phyloP scores from a whole-genome alignment of 75 land plant genomes.

The Cunninghamia lanceolata region DNA sequence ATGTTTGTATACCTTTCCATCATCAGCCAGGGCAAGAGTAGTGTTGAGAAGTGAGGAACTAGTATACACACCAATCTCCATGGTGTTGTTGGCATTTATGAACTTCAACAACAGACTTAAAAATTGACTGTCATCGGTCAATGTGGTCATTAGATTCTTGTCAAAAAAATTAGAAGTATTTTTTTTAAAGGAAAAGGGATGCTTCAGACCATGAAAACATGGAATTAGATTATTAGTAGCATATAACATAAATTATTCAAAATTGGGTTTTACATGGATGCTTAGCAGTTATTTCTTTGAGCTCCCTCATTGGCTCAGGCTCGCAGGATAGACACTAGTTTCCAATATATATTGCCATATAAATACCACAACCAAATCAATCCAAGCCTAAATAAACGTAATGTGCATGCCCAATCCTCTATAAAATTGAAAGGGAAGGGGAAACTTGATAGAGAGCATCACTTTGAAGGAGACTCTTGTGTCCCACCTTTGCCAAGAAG shows the following conservation, averaged over 20 bases:
- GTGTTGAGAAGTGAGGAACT: slow-evolving; percentile 81
- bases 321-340: slow-evolving; percentile 82
- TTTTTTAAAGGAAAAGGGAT: no score
- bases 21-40: slow-evolving; percentile 75
- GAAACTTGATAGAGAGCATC: no score
- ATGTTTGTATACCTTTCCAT: slow-evolving; percentile 49
- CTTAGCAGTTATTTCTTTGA: slow-evolving; percentile 56
- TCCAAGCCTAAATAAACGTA: no score
- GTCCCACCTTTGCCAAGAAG: no score
- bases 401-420: no score
- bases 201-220: neutral
- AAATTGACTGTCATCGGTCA: slow-evolving; percentile 80
- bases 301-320: slow-evolving; percentile 53
- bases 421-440: no score
- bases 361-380: no score
- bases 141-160: slow-evolving; percentile 65
- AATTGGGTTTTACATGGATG: slow-evolving; percentile 32
- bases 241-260: neutral
- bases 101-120: slow-evolving; percentile 65
- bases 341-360: slow-evolving; percentile 67
- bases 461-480: no score
- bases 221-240: neutral
- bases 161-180: neutral
- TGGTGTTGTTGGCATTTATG: slow-evolving; percentile 78
- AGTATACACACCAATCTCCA: slow-evolving; percentile 72